Base-by-base conservation (phyloP, 257 asterid genomes). In the Dorcoceras hygrometricum region DNA sequence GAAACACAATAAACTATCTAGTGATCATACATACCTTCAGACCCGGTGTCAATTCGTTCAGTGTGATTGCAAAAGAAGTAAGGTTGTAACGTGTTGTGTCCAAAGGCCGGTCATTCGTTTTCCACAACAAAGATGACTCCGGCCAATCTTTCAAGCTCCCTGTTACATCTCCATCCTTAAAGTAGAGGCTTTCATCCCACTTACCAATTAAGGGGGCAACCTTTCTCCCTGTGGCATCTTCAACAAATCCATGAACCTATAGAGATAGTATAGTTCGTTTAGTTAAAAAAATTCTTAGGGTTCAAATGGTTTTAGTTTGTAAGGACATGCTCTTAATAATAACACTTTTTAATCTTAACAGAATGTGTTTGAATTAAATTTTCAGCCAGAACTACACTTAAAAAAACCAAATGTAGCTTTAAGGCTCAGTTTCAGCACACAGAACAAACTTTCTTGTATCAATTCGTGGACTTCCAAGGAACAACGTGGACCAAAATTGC, bases 191-290 rank as follows among this genome's bases (percentile, higher is more conserved):
- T n/a, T 89, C 95, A 39, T 92, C 88, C 98, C 98, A 92, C 83
- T 92, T 92, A 43, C 98, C 98, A 20, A 81, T 84, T 72, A 92
- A 66, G 59, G 83, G 86, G 65, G 96, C 84, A 73, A 81, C 83
- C 67, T 80, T 92, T 74, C 78, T 83, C 59, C 96, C 95, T 24
- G 14, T 53, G n/a, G 62, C 70, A 70, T 89, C 97, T 82, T 92
- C 95, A 73, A 92, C 97, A 78, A 81, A 78, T 75, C 98, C 98
- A 71, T 89, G 76, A 68, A 89, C 97, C 97, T 92, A 86, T 75
- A 57, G 28, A 74, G 70, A 71, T 32, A 57, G 74, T 70, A 31
- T 27, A 27, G 24, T 57, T 67, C 48, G 51, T 32, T 57, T 72
- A 20, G 22, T 46, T 46, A 16, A 46, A 46, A 39, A 46, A 46